phyloP scores from a whole-genome alignment of 208 protist genomes.

The Paratrypanosoma confusum region DNA sequence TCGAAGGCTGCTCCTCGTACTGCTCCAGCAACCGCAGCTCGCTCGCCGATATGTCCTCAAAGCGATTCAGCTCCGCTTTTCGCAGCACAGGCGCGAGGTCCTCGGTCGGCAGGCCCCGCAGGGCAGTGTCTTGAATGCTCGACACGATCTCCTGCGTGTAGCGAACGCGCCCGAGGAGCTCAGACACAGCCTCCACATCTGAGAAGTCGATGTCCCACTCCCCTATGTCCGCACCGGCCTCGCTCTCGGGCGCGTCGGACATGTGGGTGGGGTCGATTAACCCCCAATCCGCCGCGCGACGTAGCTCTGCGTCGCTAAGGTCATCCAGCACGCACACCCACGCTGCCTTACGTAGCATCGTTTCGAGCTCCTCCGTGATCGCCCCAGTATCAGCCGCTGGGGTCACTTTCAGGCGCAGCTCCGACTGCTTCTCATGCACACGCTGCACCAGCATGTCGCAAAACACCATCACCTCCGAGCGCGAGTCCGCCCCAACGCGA shows the following conservation, averaged over 20 bases:
- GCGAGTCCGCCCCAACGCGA: slow-evolving; percentile 10
- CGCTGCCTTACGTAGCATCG: slow-evolving; percentile 13
- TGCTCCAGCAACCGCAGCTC: slow-evolving; percentile 46
- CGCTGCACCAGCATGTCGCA: slow-evolving; percentile 3
- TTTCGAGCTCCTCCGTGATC: slow-evolving; percentile 3
- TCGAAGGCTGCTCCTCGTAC: slow-evolving; percentile 40
- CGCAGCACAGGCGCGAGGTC: slow-evolving; percentile 48
- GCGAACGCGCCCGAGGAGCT: slow-evolving; percentile 17
- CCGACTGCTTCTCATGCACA: slow-evolving; percentile 5
- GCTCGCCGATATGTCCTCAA: slow-evolving; percentile 33
- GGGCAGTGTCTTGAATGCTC: slow-evolving; percentile 5
- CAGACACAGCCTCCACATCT: no score
- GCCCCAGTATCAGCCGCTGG: background rate
- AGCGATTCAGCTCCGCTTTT: slow-evolving; percentile 35
- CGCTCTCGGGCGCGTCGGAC: no score
- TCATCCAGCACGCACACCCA: slow-evolving; percentile 48
- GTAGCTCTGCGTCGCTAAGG: slow-evolving; percentile 29
- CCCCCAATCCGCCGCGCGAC: slow-evolving; percentile 27
- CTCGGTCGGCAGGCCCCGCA: slow-evolving; percentile 21
- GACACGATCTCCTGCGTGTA: slow-evolving; percentile 37
- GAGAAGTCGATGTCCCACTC: no score
- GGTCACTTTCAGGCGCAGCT: background rate
- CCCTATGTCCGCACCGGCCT: no score
- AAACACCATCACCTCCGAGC: slow-evolving; percentile 10
- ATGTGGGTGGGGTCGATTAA: slow-evolving; percentile 50